A percentile compares a stretch with the other conserved stretches of the same genome.
These are phyloP conservation scores for Cladorrhinum samala DNA, from an alignment of 495 filamentous ascomycete species.

Conservation along the genomic window DNA sequence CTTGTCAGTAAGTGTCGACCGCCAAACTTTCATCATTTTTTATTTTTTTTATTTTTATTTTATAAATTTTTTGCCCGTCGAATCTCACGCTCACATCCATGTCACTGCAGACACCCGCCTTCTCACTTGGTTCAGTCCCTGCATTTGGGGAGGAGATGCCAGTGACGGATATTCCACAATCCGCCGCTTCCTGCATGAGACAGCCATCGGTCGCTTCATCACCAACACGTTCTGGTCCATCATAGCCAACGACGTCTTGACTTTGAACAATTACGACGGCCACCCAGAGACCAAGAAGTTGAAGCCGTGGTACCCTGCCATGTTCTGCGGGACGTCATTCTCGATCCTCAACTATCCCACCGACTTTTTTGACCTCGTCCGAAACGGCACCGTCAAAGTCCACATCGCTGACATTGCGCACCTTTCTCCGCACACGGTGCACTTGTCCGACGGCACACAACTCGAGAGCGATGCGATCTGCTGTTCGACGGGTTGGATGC, in stretches of 20 bases:
- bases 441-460: slow-evolving; percentile 49
- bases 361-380: slow-evolving; percentile 58
- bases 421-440: slow-evolving; percentile 44
- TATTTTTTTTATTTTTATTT: too few species aligned
- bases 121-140: slow-evolving; percentile 42
- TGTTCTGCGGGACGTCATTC: slow-evolving; percentile 57
- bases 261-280: slow-evolving; percentile 51
- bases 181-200: slow-evolving; percentile 56
- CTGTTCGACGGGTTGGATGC: slow-evolving; percentile 64
- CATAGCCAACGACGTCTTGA: slow-evolving; percentile 53
- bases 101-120: slow-evolving; percentile 38
- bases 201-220: slow-evolving; percentile 59
- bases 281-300: slow-evolving; percentile 60
- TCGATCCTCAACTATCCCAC: slow-evolving; percentile 66
- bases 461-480: slow-evolving; percentile 60
- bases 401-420: slow-evolving; percentile 56
- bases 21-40: too few species aligned
- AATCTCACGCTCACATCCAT: too few species aligned
- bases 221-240: slow-evolving; percentile 63
- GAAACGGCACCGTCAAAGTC: slow-evolving; percentile 51
- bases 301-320: slow-evolving; percentile 55
- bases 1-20: slow-evolving; percentile 48
- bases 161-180: slow-evolving; percentile 36
- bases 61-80: too few species aligned
- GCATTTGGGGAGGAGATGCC: slow-evolving; percentile 38